phyloP scores from a whole-genome alignment of 805 yeast species.

The Kodamaea nitidulidarum region DNA sequence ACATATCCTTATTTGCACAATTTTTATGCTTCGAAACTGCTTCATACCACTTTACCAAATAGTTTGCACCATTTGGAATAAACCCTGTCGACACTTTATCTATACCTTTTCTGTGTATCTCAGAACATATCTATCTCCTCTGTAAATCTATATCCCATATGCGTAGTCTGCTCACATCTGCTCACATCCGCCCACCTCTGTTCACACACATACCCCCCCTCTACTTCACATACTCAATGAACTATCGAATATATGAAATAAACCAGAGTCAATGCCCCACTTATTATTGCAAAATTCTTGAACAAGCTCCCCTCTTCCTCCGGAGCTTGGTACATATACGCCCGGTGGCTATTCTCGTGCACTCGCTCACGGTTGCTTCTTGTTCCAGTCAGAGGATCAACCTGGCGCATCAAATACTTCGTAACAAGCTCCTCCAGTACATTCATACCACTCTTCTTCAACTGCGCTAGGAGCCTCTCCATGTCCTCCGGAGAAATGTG shows the following conservation, averaged over 20 bases:
- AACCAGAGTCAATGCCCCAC: slow-evolving; percentile 31
- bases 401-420: slow-evolving; percentile 40
- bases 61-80: too few relatives aligned
- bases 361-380: slow-evolving; percentile 7
- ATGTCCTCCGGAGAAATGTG: slow-evolving; percentile 27
- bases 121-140: too few relatives aligned
- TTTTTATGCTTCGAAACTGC: too few relatives aligned
- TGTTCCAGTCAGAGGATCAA: slow-evolving; percentile 16
- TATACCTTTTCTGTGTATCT: too few relatives aligned
- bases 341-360: slow-evolving; percentile 12
- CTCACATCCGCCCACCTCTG: background rate
- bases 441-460: slow-evolving; percentile 31
- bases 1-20: too few relatives aligned
- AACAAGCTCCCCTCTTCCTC: slow-evolving; percentile 14
- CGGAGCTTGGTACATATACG: slow-evolving; percentile 36
- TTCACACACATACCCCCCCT: too few relatives aligned
- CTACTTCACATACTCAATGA: too few relatives aligned
- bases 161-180: too few relatives aligned
- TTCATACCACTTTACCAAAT: too few relatives aligned
- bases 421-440: slow-evolving; percentile 39
- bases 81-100: too few relatives aligned
- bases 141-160: too few relatives aligned
- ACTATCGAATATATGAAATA: slow-evolving; percentile 21
- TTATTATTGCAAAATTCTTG: slow-evolving; percentile 22
- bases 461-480: slow-evolving; percentile 29